phyloP scores from a whole-genome alignment of 768 basidiomycete species.

The Pleurotus salmoneostramineus region DNA sequence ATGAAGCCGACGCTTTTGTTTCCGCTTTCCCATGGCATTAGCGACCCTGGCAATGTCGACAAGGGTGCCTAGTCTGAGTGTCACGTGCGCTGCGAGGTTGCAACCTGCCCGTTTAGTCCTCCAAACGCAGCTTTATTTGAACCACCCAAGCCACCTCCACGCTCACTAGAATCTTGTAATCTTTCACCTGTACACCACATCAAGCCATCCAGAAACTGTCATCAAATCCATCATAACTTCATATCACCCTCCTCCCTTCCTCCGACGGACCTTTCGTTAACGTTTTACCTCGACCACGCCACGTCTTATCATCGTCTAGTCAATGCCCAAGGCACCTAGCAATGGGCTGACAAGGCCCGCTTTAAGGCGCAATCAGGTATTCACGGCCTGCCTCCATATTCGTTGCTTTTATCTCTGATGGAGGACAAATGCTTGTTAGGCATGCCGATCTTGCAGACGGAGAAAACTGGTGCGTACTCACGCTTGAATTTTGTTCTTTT shows the following conservation, averaged over 20 bases:
- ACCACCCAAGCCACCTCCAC: too few species aligned
- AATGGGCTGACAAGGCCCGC: constrained; percentile 51
- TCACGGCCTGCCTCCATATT: background rate
- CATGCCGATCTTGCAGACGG: constrained; percentile 79
- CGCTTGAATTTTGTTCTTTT: background rate
- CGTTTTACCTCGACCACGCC: background rate
- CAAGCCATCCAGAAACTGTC: too few species aligned
- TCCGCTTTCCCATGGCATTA: too few species aligned
- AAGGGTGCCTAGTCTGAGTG: too few species aligned
- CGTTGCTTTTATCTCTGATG: too few species aligned
- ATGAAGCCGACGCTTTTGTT: too few species aligned
- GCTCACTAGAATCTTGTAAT: too few species aligned
- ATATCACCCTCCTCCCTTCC: background rate
- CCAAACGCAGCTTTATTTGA: too few species aligned
- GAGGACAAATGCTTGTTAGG: constrained; percentile 32
- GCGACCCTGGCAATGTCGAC: too few species aligned
- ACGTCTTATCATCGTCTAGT: background rate
- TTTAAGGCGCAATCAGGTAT: constrained; percentile 76
- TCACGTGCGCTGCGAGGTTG: too few species aligned
- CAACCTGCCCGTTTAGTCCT: too few species aligned
- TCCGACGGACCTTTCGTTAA: background rate
- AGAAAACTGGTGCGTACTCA: constrained; percentile 68
- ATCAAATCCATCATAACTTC: background rate
- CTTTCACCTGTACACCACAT: too few species aligned
- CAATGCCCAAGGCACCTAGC: constrained; percentile 69